Evolutionary conservation across 129 eudicot species (phyloP), one percentile per base, ranked within the genome.

Genomic region (Flaveria sonorensis): DNA sequence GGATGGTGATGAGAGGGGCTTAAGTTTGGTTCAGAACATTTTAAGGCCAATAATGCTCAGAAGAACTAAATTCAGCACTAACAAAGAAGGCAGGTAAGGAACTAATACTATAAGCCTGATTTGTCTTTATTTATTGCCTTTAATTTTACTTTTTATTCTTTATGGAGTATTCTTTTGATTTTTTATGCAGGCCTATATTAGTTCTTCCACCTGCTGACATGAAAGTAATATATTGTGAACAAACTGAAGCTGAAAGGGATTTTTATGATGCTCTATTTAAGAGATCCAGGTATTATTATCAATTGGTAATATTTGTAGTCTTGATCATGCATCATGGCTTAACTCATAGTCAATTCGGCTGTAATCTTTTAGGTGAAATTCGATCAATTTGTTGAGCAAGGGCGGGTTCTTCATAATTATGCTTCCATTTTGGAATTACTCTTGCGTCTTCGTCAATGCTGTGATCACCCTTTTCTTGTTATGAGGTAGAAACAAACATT

Each of bases 391-490:
- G 97, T 94, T 43, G 96, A 89, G 85, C 96, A 94, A 94, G 99
- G 99, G 16, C 84, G 94, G 50, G 97, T 94, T 62, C 96, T 94
- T 48, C 99, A 94, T 67, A 94, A 94, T 82, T 94, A 91, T 83
- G 99, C 99, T 65, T 94, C 99, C 60, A 94, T 94, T 62, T 80
- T 94, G 87, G 99, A 94, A 72, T 72, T 94, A 74, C 96, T 94
- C 26, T 77, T 94, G 70, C 97, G 99, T 19, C 99, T 94, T 72
- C 99, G 99, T 23, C 99, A 94, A 77, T 94, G 99, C 80, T 94
- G 99, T 76, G 99, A 94, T 76, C 99, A 94, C 75, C 99, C 99
- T 59, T 94, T 89, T 87, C 99, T 94, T 76, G 99, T 94, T 40
- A 87, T 94, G 96, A 94, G 99, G 99, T 91, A 42, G 86, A 47